These are phyloP conservation scores for Bruguiera gymnorhiza DNA, from an alignment of 345 rosid species.

Conservation along the genomic window DNA sequence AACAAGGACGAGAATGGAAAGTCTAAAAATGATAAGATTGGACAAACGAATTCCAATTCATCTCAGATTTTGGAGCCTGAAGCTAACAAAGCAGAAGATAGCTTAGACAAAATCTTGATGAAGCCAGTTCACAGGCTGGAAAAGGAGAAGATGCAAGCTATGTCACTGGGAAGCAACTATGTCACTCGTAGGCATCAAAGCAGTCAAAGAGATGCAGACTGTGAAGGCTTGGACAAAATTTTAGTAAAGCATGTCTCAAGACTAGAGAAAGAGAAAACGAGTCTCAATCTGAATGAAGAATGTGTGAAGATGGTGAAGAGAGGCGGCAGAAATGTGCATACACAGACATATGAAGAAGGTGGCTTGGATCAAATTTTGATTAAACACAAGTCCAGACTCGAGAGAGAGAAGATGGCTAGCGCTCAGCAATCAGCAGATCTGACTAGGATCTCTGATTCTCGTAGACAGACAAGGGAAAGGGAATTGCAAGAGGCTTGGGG, in stretches of 20 bases:
- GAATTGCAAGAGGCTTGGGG: slow-evolving; percentile 92
- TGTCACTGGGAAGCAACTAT: slow-evolving; percentile 31
- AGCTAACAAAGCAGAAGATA: slow-evolving; percentile 28
- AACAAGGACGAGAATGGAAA: slow-evolving; percentile 24
- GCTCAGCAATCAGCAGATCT: slow-evolving; percentile 29
- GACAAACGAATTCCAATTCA: neutral
- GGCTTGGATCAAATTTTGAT: slow-evolving; percentile 52
- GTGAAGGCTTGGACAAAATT: slow-evolving; percentile 26
- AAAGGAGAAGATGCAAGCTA: slow-evolving; percentile 44
- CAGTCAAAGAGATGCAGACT: slow-evolving; percentile 9
- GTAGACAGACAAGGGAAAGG: slow-evolving; percentile 67
- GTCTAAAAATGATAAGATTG: neutral
- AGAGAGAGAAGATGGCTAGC: slow-evolving; percentile 52
- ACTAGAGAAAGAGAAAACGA: slow-evolving; percentile 34
- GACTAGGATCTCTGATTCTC: slow-evolving; percentile 31
- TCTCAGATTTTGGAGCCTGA: slow-evolving; percentile 5
- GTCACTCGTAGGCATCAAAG: slow-evolving; percentile 31
- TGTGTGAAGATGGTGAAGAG: slow-evolving; percentile 3
- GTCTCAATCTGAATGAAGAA: slow-evolving; percentile 28
- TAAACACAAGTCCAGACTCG: slow-evolving; percentile 55
- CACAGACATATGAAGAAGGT: slow-evolving; percentile 33
- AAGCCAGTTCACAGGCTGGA: slow-evolving; percentile 56
- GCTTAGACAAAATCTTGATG: slow-evolving; percentile 57
- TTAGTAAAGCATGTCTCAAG: slow-evolving; percentile 30
- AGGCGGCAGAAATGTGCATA: slow-evolving; percentile 9